Evolutionary conservation across 2,329 filamentous ascomycete genomes (phyloP).

Genomic region (Byssothecium circinans): DNA sequence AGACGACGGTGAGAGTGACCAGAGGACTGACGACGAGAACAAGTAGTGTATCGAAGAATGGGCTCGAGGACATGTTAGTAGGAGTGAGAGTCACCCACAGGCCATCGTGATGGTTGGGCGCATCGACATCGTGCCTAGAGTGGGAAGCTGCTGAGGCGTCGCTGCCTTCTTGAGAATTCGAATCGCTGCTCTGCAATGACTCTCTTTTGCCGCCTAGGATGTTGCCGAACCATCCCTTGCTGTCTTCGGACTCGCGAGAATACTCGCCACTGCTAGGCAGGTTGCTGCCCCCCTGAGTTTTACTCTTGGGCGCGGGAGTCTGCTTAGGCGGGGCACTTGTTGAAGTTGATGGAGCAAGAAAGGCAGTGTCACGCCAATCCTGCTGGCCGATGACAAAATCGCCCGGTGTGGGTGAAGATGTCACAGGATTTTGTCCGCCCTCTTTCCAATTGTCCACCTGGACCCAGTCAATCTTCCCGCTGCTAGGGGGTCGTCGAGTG

Average conservation of each 20-base stretch:
- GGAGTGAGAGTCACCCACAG: constrained; percentile 97
- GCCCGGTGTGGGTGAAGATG: constrained; percentile 41
- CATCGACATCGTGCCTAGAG: constrained; percentile 19
- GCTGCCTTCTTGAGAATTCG: constrained; percentile 17
- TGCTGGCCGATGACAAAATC: constrained; percentile 81
- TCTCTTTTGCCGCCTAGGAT: constrained; percentile 29
- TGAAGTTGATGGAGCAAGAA: constrained; percentile 54
- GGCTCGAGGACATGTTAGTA: constrained; percentile 81
- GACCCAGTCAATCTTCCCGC: constrained; percentile 75
- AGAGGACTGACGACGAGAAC: constrained; percentile 94
- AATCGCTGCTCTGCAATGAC: constrained; percentile 15
- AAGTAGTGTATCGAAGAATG: constrained; percentile 95
- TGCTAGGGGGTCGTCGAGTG: constrained; percentile 68
- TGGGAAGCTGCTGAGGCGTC: constrained; percentile 20
- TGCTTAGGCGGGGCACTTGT: constrained; percentile 18
- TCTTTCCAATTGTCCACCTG: constrained; percentile 65
- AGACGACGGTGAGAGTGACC: constrained; percentile 89
- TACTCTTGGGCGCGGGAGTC: constrained; percentile 22
- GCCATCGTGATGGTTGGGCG: constrained; percentile 63
- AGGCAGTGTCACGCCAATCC: constrained; percentile 80
- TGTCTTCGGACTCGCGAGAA: constrained; percentile 34
- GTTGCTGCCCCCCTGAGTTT: constrained; percentile 65
- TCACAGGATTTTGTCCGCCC: constrained; percentile 43
- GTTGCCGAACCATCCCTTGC: constrained; percentile 23
- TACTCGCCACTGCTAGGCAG: constrained; percentile 76